Evolutionary conservation across 2,329 filamentous ascomycete species (phyloP).

Genomic region (Samsoniella hepiali): DNA sequence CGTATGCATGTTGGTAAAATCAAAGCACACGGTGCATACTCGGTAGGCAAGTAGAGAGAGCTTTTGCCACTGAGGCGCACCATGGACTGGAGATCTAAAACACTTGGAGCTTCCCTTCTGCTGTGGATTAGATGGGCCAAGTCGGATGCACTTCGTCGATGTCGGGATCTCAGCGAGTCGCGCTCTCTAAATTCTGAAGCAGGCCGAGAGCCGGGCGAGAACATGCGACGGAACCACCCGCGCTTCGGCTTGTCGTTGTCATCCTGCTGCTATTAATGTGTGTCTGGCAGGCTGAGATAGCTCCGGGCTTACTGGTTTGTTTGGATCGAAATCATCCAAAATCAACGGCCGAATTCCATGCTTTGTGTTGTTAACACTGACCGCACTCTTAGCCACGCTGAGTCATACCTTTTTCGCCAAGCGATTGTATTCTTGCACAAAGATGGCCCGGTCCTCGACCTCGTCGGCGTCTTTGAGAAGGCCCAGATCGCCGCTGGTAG

Average conservation of each 20-base stretch:
- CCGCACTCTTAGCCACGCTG: not conserved
- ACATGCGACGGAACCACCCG: constrained; percentile 38
- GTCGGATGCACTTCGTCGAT: constrained; percentile 55
- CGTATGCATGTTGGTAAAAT: constrained; percentile 63
- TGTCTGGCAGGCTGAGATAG: not conserved
- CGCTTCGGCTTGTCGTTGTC: constrained; percentile 26
- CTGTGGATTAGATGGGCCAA: constrained; percentile 44
- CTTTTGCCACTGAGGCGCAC: constrained; percentile 62
- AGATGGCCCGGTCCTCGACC: constrained; percentile 44
- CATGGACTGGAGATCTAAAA: constrained; percentile 54
- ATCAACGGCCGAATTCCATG: constrained; percentile 48
- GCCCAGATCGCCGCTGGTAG: constrained; percentile 50
- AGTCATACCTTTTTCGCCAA: constrained; percentile 53
- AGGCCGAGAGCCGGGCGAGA: constrained; percentile 28
- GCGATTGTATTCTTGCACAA: constrained; percentile 58
- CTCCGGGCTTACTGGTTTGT: constrained; percentile 26
- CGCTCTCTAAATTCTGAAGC: constrained; percentile 15
- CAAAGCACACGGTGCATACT: constrained; percentile 56
- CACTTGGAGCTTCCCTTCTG: constrained; percentile 45
- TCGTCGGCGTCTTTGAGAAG: constrained; percentile 48
- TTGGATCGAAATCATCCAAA: constrained; percentile 34
- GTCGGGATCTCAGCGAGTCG: constrained; percentile 27
- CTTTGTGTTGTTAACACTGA: constrained; percentile 33
- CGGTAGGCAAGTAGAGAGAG: constrained; percentile 56
- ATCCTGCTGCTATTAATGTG: not conserved